Evolutionary conservation across 805 yeast genomes (phyloP).

Genomic region (Cyberlindnera galapagoensis): DNA sequence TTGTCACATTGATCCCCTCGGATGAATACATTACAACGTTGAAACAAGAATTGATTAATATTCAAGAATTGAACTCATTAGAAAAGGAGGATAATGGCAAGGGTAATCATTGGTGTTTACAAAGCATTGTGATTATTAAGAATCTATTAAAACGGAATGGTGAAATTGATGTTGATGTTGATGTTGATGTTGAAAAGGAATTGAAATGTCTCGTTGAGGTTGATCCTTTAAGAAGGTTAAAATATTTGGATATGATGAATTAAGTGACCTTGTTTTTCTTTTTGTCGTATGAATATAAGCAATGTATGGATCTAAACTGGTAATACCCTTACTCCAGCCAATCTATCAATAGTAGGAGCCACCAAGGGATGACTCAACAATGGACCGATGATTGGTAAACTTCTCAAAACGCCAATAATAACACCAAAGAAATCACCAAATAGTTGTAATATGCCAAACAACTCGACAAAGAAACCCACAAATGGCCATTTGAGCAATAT

Average conservation of each 20-base stretch:
- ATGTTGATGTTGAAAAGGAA: slow-evolving; percentile 26
- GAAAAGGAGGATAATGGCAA: slow-evolving; percentile 62
- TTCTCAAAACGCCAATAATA: slow-evolving; percentile 77
- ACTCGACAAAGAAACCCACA: slow-evolving; percentile 77
- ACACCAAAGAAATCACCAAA: slow-evolving; percentile 92
- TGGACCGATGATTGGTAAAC: slow-evolving; percentile 85
- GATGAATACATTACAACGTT: slow-evolving; percentile 35
- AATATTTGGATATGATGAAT: slow-evolving; percentile 40
- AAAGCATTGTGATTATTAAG: slow-evolving; percentile 45
- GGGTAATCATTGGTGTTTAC: slow-evolving; percentile 74
- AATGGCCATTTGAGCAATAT: slow-evolving; percentile 75
- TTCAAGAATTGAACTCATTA: slow-evolving; percentile 60
- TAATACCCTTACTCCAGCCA: slow-evolving; percentile 54
- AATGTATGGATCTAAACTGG: slow-evolving; percentile 40
- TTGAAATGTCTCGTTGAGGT: slow-evolving; percentile 39
- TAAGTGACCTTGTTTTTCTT: too few relatives aligned
- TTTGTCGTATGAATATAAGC: neutral
- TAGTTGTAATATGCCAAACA: slow-evolving; percentile 81
- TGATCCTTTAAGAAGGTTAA: slow-evolving; percentile 61
- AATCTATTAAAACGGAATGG: slow-evolving; percentile 24
- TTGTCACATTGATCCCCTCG: slow-evolving; percentile 19
- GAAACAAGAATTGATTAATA: slow-evolving; percentile 36
- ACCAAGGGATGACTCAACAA: slow-evolving; percentile 70
- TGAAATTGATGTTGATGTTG: slow-evolving; percentile 9
- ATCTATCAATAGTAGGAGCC: slow-evolving; percentile 46